A percentile compares a stretch with the other conserved stretches of the same genome.
Conservation (phyloP, 257 asterid species). For the Schizonepeta tenuifolia region DNA sequence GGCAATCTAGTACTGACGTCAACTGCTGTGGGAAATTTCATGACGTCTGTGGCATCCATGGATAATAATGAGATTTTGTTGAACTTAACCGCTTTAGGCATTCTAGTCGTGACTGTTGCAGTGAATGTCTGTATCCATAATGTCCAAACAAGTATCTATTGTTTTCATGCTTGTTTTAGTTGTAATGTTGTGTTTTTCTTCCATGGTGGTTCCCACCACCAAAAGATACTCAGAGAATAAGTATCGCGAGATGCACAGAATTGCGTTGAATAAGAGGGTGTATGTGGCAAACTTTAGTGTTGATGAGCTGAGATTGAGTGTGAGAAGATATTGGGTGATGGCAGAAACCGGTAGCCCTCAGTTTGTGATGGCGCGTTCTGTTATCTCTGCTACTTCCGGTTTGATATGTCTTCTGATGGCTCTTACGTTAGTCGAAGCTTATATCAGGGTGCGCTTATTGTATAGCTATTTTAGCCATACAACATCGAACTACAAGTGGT, state of each 20-base stretch:
- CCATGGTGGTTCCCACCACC: constrained; percentile 34
- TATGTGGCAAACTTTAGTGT: not conserved
- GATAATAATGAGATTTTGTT: constrained; percentile 13
- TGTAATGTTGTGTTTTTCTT: constrained; percentile 12
- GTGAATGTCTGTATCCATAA: constrained; percentile 34
- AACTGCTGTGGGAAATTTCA: constrained; percentile 25
- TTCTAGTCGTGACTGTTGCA: constrained; percentile 25
- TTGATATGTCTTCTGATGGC: constrained; percentile 30
- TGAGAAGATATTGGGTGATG: constrained; percentile 49
- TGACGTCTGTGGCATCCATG: constrained; percentile 40
- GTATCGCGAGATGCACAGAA: constrained; percentile 32
- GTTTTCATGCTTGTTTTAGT: constrained; percentile 30
- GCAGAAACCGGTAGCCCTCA: constrained; percentile 46
- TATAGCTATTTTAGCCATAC: not conserved
- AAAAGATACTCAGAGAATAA: constrained; percentile 28
- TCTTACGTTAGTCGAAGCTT: constrained; percentile 13
- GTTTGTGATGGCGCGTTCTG: constrained; percentile 50
- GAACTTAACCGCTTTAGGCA: constrained; percentile 25
- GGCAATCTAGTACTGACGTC: constrained; percentile 34
- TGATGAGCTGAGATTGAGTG: constrained; percentile 8
- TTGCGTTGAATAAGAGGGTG: not conserved
- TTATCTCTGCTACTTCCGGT: constrained; percentile 22
- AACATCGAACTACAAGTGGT: constrained; percentile 38
- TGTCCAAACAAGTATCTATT: not conserved
- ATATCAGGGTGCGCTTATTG: not conserved